phyloP scores from a whole-genome alignment of 2,329 filamentous ascomycete species.

The Fonsecaea monophora region DNA sequence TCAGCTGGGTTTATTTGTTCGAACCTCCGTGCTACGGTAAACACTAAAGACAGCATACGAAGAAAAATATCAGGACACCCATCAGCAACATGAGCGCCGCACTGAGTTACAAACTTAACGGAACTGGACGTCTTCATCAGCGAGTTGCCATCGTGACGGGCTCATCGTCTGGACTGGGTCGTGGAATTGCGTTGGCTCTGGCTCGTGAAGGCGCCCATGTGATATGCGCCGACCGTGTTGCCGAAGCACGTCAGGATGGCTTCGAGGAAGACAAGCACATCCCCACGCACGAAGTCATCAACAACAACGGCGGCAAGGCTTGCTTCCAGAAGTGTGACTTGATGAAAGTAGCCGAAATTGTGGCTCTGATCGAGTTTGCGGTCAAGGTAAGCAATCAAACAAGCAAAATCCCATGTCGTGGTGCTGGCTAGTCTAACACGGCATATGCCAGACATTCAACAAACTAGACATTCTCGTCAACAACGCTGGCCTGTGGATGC shows the following conservation, averaged over 20 bases:
- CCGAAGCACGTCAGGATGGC: constrained; percentile 27
- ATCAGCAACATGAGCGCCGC: constrained; percentile 1
- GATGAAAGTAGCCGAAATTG: constrained; percentile 8
- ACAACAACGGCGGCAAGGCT: constrained; percentile 16
- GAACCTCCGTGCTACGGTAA: neutral
- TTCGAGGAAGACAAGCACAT: constrained; percentile 27
- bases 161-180: constrained; percentile 55
- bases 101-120: constrained; percentile 15
- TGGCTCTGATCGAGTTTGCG: constrained; percentile 45
- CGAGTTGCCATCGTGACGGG: constrained; percentile 55
- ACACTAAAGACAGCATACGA: neutral
- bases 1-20: neutral
- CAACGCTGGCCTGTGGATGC: constrained; percentile 56
- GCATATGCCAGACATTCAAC: constrained; percentile 7
- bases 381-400: constrained; percentile 38
- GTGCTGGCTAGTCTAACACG: neutral
- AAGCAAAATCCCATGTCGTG: neutral
- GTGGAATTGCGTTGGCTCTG: constrained; percentile 54
- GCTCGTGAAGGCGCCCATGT: constrained; percentile 51
- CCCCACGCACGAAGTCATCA: constrained; percentile 25
- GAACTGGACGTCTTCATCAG: constrained; percentile 31
- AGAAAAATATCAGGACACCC: neutral
- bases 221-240: constrained; percentile 52
- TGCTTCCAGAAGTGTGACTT: constrained; percentile 24
- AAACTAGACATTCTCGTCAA: constrained; percentile 61